Conservation (phyloP, 805 yeast genomes). For the Tetrapisispora namnaoensis region DNA sequence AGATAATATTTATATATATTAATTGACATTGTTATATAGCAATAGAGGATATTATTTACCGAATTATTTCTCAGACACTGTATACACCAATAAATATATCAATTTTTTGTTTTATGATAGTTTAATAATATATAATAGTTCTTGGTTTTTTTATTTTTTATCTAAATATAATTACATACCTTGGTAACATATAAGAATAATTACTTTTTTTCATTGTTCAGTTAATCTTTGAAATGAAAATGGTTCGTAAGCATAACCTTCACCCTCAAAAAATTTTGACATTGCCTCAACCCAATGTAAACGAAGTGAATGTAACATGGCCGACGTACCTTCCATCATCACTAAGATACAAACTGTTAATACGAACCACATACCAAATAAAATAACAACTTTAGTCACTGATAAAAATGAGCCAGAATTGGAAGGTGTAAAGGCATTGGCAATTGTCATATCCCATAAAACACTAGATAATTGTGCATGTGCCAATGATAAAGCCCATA, state of each 20-base stretch:
- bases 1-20: background rate
- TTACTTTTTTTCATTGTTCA: background rate
- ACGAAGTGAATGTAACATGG: constrained; percentile 97
- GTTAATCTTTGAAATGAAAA: constrained; percentile 43
- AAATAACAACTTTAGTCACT: constrained; percentile 59
- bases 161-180: too few species aligned
- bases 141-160: too few species aligned
- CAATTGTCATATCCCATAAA: constrained; percentile 91
- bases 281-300: constrained; percentile 99
- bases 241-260: constrained; percentile 86
- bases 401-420: constrained; percentile 47
- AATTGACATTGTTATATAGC: too few species aligned
- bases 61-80: too few species aligned
- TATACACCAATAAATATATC: too few species aligned
- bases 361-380: constrained; percentile 92
- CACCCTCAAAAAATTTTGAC: constrained; percentile 97
- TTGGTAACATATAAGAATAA: too few species aligned
- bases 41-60: background rate
- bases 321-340: constrained; percentile 97
- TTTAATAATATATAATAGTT: too few species aligned
- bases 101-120: too few species aligned
- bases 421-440: constrained; percentile 54
- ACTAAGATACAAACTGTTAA: constrained; percentile 87
- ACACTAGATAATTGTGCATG: constrained; percentile 95
- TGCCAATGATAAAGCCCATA: constrained; percentile 96